phyloP scores from a whole-genome alignment of 164 flowering plant species.

The Tinospora cordifolia region DNA sequence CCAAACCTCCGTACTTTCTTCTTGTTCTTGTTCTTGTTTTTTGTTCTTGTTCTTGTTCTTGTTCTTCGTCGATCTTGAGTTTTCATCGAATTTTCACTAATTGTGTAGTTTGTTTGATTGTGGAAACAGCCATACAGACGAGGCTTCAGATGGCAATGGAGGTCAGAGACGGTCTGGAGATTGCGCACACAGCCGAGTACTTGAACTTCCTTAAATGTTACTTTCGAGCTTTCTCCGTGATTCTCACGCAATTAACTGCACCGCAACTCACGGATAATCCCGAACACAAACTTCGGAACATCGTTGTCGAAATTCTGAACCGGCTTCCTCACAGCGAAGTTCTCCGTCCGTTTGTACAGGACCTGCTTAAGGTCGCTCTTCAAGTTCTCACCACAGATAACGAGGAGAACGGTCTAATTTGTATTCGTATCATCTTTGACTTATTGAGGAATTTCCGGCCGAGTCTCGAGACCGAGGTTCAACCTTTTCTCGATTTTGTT shows the following conservation, averaged over 20 bases:
- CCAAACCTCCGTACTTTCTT: constrained; percentile 51
- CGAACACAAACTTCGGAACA: constrained; percentile 86
- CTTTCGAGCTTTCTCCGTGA: constrained; percentile 67
- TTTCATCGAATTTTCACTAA: neutral
- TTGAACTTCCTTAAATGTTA: constrained; percentile 79
- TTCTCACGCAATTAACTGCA: constrained; percentile 66
- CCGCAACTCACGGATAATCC: constrained; percentile 73
- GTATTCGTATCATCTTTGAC: constrained; percentile 86
- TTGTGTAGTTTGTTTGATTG: neutral
- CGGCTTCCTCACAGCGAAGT: constrained; percentile 93
- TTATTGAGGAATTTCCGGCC: constrained; percentile 86
- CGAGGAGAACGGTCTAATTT: constrained; percentile 88
- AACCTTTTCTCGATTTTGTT: constrained; percentile 92
- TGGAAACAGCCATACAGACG: constrained; percentile 46
- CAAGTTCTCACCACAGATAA: constrained; percentile 88
- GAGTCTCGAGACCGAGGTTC: constrained; percentile 70
- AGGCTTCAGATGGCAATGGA: constrained; percentile 91
- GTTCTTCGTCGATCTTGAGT: neutral
- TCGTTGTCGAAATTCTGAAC: constrained; percentile 79
- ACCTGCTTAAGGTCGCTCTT: constrained; percentile 86
- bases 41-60: neutral
- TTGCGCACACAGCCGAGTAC: constrained; percentile 90
- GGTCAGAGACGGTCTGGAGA: constrained; percentile 90
- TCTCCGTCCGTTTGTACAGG: constrained; percentile 93
- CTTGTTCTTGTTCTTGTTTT: neutral